Percentiles rank a stretch among this genome's conserved stretches.
These are phyloP conservation scores for Ogataea siamensis DNA, from an alignment of 805 yeast genomes.

Conservation along the genomic window DNA sequence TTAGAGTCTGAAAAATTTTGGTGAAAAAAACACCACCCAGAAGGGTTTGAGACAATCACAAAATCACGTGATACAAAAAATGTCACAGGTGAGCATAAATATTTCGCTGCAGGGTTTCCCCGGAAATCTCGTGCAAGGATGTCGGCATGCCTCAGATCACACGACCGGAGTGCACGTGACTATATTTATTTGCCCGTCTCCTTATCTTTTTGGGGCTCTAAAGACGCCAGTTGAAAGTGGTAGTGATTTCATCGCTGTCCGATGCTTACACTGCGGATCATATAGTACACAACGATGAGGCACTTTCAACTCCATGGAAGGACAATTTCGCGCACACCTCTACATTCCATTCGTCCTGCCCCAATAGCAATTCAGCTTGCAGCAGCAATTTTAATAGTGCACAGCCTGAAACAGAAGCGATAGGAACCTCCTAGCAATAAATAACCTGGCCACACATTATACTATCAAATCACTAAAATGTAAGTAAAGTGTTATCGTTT, in stretches of 20 bases:
- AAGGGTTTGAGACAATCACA: not conserved
- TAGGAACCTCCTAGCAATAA: constrained; percentile 7
- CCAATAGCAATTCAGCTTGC: constrained; percentile 10
- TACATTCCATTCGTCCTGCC: constrained; percentile 6
- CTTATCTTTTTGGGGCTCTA: not conserved
- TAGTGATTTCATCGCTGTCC: not conserved
- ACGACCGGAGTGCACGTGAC: not conserved
- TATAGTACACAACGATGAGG: no score
- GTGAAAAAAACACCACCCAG: constrained; percentile 1
- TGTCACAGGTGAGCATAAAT: no score
- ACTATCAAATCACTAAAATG: constrained; percentile 6
- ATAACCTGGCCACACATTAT: constrained; percentile 6
- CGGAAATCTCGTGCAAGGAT: not conserved
- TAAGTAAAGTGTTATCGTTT: constrained; percentile 5
- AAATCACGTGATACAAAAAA: constrained; percentile 2
- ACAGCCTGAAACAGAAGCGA: constrained; percentile 7
- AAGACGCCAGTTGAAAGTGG: not conserved
- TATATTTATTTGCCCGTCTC: not conserved
- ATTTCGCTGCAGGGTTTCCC: no score
- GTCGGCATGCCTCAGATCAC: not conserved
- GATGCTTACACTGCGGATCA: no score
- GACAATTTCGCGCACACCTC: not conserved
- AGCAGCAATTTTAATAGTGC: constrained; percentile 10
- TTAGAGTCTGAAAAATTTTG: constrained; percentile 10
- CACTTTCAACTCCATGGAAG: no score